Evolutionary conservation across 805 yeast species (phyloP).

Genomic region (Danielozyma ontarioensis): DNA sequence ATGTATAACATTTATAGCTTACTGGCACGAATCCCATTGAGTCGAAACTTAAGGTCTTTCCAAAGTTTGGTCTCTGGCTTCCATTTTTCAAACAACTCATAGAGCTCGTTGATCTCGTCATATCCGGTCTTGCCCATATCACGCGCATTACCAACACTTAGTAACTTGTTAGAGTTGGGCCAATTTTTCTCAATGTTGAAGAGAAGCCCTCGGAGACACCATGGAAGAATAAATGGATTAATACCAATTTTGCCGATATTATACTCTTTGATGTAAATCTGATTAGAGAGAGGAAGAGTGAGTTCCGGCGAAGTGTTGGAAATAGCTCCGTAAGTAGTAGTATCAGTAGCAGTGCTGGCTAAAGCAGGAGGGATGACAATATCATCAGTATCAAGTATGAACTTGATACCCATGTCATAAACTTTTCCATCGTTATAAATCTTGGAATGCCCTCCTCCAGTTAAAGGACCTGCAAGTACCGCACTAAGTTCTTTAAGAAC

Average conservation of each 20-base stretch:
- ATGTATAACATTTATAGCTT: too few relatives aligned
- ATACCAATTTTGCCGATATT: conserved; percentile 61
- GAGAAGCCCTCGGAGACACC: conserved; percentile 15
- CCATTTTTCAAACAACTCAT: conserved; percentile 78
- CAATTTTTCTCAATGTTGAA: conserved; percentile 52
- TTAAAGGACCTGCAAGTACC: conserved; percentile 73
- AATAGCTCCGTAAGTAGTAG: not conserved
- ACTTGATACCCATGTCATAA: conserved; percentile 71
- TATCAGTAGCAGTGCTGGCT: conserved; percentile 3
- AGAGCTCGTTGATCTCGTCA: conserved; percentile 56
- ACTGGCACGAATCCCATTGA: conserved; percentile 48
- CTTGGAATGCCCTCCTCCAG: conserved; percentile 93
- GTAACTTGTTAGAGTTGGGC: conserved; percentile 38
- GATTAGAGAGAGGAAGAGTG: conserved; percentile 32
- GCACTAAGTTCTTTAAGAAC: conserved; percentile 79
- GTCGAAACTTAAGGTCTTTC: conserved; percentile 78
- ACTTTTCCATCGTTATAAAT: conserved; percentile 83
- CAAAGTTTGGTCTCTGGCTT: conserved; percentile 76
- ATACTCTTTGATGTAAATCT: conserved; percentile 41
- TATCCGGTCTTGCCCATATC: conserved; percentile 30
- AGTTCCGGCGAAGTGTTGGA: conserved; percentile 8
- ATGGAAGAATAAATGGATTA: conserved; percentile 14
- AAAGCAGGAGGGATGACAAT: conserved; percentile 33
- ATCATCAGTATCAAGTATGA: conserved; percentile 70
- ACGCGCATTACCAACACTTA: conserved; percentile 25